Base-by-base conservation (phyloP, 2,329 filamentous ascomycete species). In the Colletotrichum abscissum region DNA sequence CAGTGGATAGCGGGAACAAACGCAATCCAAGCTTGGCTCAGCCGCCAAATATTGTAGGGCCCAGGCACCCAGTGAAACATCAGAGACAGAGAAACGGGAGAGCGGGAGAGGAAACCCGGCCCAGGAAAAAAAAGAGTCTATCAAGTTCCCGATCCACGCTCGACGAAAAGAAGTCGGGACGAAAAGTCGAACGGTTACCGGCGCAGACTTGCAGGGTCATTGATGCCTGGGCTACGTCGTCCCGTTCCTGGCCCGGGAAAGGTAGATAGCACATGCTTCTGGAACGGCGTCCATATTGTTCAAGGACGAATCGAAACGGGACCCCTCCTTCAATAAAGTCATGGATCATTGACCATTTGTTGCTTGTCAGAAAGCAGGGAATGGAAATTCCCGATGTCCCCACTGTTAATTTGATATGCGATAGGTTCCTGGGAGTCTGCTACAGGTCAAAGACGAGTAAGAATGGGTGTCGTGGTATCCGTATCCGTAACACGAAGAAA, bases 81-180 rank as follows among this genome's bases (percentile, higher is more conserved):
- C 26, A 22, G 28, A 63, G 35, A 33, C 24, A 42, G 5, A n/a
- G 22, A 19, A 42, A 19, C 30, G 22, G 35, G 52, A 56, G 12
- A 26, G 30, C 22, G 33, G 57, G 33, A 57, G 64, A 38, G 62
- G 71, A 22, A 70, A 22, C 12, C 67, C 49, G 35, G 35, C 56
- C 33, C 42, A 49, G 19, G 8, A 49, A 42, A 49, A 46, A 38
- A 46, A 46, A 46, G 42, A 46, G 42, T 49, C 16, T 35, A 56
- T 28, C 35, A 66, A 62, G 33, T 42, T 57, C 19, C 60, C 46
- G 52, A 57, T 74, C 69, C 63, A 73, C 69, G 52, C 24, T 57
- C 24, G 28, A 74, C 72, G 72, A 74, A 74, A 74, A 74, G 68
- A 72, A 74, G 63, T n/a, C 72, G 72, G 72, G 35, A 63, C 22